Percentiles rank a stretch among this genome's conserved stretches.
These are phyloP conservation scores for Hypomontagnella submonticulosa DNA, from an alignment of 495 filamentous ascomycete genomes.

Conservation along the genomic window DNA sequence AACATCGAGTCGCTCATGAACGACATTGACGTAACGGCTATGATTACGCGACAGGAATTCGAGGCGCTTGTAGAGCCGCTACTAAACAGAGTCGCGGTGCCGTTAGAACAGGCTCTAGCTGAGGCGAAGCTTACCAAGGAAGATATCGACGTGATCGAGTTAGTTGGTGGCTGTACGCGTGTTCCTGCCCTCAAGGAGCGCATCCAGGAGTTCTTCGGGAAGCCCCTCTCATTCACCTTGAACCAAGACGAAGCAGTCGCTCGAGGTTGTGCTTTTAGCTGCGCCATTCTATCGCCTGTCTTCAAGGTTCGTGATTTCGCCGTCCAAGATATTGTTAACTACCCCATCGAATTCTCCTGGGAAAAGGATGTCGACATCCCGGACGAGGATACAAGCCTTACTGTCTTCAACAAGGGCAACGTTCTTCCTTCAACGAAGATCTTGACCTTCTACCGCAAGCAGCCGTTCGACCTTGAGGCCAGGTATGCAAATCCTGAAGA, in stretches of 20 bases:
- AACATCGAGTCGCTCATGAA: conserved; percentile 99
- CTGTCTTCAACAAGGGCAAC: conserved; percentile 97
- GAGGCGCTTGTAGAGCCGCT: conserved; percentile 90
- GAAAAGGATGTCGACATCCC: conserved; percentile 98
- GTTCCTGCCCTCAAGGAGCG: conserved; percentile 91
- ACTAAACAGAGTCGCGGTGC: conserved; percentile 74
- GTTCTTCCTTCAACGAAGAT: conserved; percentile 99
- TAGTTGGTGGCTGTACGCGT: conserved; percentile 95
- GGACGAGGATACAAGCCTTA: conserved; percentile 97
- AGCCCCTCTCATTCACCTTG: conserved; percentile 92
- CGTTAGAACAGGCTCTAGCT: conserved; percentile 88
- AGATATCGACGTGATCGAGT: conserved; percentile 93
- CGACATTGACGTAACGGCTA: conserved; percentile 87
- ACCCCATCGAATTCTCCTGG: conserved; percentile 99
- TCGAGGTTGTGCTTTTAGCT: conserved; percentile 96
- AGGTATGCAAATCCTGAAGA: conserved; percentile 86
- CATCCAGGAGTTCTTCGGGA: conserved; percentile 90
- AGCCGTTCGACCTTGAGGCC: conserved; percentile 96
- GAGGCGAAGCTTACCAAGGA: conserved; percentile 89
- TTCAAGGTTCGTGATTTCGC: conserved; percentile 99
- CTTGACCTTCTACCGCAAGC: conserved; percentile 98
- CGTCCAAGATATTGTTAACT: conserved; percentile 95
- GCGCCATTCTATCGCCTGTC: conserved; percentile 95
- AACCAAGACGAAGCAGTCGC: conserved; percentile 99
- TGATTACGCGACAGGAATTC: conserved; percentile 94